Evolutionary conservation across 2,329 filamentous ascomycete genomes (phyloP), one percentile per base, ranked within the genome.

Genomic region (Fusarium zealandicum): DNA sequence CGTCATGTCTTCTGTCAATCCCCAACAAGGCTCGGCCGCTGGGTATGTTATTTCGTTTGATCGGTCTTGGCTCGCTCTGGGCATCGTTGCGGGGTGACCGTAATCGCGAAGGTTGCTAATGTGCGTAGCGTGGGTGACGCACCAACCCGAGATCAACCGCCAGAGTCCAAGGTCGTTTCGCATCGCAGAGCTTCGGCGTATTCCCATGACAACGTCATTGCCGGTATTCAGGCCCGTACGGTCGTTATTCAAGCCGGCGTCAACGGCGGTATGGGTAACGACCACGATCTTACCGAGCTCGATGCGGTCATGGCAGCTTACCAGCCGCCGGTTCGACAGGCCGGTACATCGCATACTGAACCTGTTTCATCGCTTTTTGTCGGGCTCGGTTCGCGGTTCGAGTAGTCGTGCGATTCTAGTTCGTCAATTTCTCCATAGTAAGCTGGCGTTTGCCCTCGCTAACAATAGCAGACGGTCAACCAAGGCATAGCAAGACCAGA

Each of bases 1-100:
- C 18, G n/a, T 13, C 13, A 61, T 62, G 58, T 47, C 53, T n/a
- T 61, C 58, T 14, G 32, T 47, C 35, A 16, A 5, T 9, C 37
- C 54, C 31, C 41, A 45, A 13, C 54, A 51, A 30, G 54, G 54
- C 27, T 61, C 58, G 38, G 57, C 32, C 49, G 22, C 11, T 8
- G 28, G 41, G 58, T 62, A 62, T 7, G 58, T 54, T 20, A 12
- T 25, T 31, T 28, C 20, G 37, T 39, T 43, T 27, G 11, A 25
- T 41, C 25, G 13, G 28, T 14, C 14, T 16, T 16, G 33, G 32
- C 36, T 58, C 22, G 31, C n/a, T 30, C 44, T 18, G 18, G 16
- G 16, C 14, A 18, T 54, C 47, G 30, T 44, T 44, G n/a, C 30
- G 31, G 37, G 6, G 30, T 11, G 20, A 17, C 8, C 22, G 17